Conservation (phyloP, 2,329 filamentous ascomycete species). For the Alternaria incomplexa region DNA sequence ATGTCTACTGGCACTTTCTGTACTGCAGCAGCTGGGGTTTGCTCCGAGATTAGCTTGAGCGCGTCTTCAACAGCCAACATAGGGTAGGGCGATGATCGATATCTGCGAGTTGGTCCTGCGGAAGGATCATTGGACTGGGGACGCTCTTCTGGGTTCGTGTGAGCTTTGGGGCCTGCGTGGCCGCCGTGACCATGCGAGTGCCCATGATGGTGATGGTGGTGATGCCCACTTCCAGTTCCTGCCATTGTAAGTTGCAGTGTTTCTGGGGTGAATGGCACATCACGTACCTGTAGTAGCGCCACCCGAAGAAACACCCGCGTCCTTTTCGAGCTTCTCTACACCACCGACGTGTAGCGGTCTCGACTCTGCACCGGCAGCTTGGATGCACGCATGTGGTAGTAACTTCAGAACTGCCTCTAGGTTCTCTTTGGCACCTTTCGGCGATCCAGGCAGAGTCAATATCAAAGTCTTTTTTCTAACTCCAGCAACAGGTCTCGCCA, state of each 20-base stretch:
- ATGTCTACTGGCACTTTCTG: slow-evolving; percentile 67
- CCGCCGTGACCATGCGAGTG: slow-evolving; percentile 62
- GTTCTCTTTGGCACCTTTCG: slow-evolving; percentile 94
- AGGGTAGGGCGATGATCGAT: slow-evolving; percentile 87
- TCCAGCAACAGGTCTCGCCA: slow-evolving; percentile 92
- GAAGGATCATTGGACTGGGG: slow-evolving; percentile 65
- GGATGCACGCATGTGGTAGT: slow-evolving; percentile 92
- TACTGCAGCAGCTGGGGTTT: slow-evolving; percentile 70
- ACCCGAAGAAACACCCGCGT: slow-evolving; percentile 65
- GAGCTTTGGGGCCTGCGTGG: slow-evolving; percentile 64
- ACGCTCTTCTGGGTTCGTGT: slow-evolving; percentile 69
- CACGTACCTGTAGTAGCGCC: slow-evolving; percentile 20
- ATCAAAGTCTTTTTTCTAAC: slow-evolving; percentile 82
- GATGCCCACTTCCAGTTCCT: slow-evolving; percentile 39
- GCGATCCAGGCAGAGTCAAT: slow-evolving; percentile 89
- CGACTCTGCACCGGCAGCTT: slow-evolving; percentile 84
- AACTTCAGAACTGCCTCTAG: slow-evolving; percentile 85
- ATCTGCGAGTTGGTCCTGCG: slow-evolving; percentile 69
- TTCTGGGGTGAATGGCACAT: not conserved
- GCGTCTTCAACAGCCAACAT: slow-evolving; percentile 90
- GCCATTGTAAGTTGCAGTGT: not conserved
- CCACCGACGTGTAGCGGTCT: slow-evolving; percentile 80
- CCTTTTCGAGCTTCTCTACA: slow-evolving; percentile 80
- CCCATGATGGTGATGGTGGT: slow-evolving; percentile 53
- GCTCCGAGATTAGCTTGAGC: slow-evolving; percentile 70